These are phyloP conservation scores for Fraxinus xanthoxyloides DNA, from an alignment of 305 asterid genomes.

Conservation along the genomic window DNA sequence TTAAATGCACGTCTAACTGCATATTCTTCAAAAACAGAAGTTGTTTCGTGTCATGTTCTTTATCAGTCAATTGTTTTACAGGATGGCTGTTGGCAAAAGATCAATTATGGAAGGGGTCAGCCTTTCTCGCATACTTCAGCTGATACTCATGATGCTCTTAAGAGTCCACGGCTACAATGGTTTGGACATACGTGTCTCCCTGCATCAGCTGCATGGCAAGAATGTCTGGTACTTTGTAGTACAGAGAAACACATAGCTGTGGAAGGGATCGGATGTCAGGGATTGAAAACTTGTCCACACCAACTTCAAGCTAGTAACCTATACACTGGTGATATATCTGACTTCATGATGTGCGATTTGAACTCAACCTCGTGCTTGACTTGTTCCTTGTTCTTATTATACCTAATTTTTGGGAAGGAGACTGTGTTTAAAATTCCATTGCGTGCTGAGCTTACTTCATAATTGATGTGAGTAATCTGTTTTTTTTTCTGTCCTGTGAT, in stretches of 20 bases:
- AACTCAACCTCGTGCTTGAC: slow-evolving; percentile 5
- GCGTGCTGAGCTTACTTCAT: neutral
- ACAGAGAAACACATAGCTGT: neutral
- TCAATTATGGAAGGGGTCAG: neutral
- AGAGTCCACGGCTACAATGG: neutral
- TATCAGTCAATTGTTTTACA: slow-evolving; percentile 32
- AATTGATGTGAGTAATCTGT: neutral
- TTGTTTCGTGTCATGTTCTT: slow-evolving; percentile 7
- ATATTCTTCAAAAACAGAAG: slow-evolving; percentile 1
- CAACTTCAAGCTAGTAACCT: slow-evolving; percentile 18
- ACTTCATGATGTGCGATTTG: slow-evolving; percentile 23
- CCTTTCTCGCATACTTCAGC: neutral
- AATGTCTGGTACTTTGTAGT: neutral
- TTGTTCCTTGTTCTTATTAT: neutral
- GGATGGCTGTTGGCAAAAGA: slow-evolving; percentile 13
- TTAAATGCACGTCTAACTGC: slow-evolving; percentile 5
- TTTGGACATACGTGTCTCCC: neutral
- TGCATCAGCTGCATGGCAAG: neutral
- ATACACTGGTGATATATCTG: slow-evolving; percentile 10
- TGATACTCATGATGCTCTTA: neutral
- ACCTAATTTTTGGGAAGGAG: too few species aligned
- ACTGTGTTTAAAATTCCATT: too few species aligned
- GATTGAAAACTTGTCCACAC: slow-evolving; percentile 12
- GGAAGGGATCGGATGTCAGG: neutral
- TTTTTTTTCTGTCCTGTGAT: neutral